These are phyloP conservation scores for Dictyostelium purpureum DNA, from an alignment of 78 protist species.

Conservation along the genomic window DNA sequence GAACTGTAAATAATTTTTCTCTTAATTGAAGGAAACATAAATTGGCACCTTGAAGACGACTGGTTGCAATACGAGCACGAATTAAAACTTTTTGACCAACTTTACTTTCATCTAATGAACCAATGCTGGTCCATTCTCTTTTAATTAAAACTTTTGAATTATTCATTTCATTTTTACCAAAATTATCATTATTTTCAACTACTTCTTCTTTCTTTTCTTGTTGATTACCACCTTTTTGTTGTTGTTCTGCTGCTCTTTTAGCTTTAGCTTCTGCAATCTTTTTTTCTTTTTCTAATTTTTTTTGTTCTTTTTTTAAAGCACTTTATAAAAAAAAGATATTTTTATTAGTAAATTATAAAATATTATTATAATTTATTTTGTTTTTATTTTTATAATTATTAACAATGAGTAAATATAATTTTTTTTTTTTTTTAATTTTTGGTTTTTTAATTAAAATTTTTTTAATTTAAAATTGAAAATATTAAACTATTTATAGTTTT, in stretches of 20 bases:
- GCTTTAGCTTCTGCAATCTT: conserved; percentile 66
- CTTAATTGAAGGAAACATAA: conserved; percentile 91
- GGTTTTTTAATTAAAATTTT: not conserved
- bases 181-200: conserved; percentile 24
- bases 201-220: conserved; percentile 12
- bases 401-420: too few relatives aligned
- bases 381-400: too few relatives aligned
- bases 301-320: conserved; percentile 52
- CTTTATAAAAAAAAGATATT: not conserved
- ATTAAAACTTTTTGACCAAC: conserved; percentile 48
- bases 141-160: not conserved
- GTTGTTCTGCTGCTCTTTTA: conserved; percentile 3
- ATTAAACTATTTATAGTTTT: too few relatives aligned
- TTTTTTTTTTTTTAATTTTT: not conserved
- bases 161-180: conserved; percentile 43
- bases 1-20: conserved; percentile 84
- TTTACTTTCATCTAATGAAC: not conserved
- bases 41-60: conserved; percentile 75
- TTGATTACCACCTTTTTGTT: not conserved
- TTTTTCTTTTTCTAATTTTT: conserved; percentile 55
- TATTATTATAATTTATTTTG: not conserved
- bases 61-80: conserved; percentile 31
- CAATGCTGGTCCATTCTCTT: conserved; percentile 43
- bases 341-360: not conserved
- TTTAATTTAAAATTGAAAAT: not conserved